Conservation (phyloP, 2,329 filamentous ascomycete species). For the Pseudogymnoascus sp. region DNA sequence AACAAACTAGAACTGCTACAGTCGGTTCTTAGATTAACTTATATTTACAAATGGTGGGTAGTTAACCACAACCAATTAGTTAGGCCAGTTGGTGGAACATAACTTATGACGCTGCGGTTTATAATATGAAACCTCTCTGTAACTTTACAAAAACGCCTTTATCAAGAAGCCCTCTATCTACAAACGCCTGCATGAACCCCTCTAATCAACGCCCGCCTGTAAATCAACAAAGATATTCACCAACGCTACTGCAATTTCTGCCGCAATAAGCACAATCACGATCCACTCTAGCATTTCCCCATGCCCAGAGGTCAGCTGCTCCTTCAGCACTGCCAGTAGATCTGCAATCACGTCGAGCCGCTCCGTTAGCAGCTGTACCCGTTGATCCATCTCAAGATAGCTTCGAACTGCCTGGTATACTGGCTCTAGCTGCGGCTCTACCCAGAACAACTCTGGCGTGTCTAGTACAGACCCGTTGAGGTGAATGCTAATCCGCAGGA, state of each 20-base stretch:
- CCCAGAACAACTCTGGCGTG: constrained; percentile 96
- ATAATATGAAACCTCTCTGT: neutral
- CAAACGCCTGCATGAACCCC: neutral
- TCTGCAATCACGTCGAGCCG: constrained; percentile 89
- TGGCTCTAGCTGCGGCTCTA: constrained; percentile 91
- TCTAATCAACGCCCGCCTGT: constrained; percentile 59
- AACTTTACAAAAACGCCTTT: neutral
- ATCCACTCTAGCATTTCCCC: constrained; percentile 88
- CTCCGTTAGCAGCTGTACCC: constrained; percentile 82
- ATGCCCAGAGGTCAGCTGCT: constrained; percentile 89
- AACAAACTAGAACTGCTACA: no score
- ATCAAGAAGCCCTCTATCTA: neutral
- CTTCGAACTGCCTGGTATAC: constrained; percentile 92
- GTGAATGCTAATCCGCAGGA: constrained; percentile 95
- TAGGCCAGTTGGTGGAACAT: neutral
- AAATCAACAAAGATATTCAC: constrained; percentile 95
- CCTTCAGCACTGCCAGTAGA: constrained; percentile 84
- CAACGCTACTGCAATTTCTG: constrained; percentile 85
- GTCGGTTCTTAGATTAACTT: no score
- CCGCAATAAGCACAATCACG: constrained; percentile 90
- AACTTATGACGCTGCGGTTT: neutral
- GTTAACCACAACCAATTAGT: neutral
- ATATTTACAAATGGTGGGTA: no score
- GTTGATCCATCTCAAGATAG: constrained; percentile 97
- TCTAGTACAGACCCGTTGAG: constrained; percentile 94